Conservation (phyloP, 2,329 filamentous ascomycete species). For the Xylariales sp. region DNA sequence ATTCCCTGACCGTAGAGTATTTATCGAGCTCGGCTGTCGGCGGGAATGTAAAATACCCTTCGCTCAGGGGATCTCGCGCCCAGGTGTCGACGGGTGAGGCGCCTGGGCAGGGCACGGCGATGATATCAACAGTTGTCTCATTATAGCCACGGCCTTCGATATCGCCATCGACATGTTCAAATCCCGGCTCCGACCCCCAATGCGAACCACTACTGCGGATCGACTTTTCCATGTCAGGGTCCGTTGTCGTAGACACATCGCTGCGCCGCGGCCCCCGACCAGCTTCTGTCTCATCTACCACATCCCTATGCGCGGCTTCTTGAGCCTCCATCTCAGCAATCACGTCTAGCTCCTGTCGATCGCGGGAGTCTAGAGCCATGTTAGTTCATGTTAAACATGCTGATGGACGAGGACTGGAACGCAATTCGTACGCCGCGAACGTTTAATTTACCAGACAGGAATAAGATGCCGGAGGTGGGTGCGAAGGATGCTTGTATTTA, state of each 20-base stretch:
- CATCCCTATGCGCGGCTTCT: slow-evolving; percentile 2
- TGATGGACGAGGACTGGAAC: neutral
- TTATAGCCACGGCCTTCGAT: slow-evolving; percentile 59
- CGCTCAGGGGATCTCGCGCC: slow-evolving; percentile 61
- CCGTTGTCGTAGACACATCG: slow-evolving; percentile 27
- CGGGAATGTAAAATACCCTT: slow-evolving; percentile 59
- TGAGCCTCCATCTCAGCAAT: slow-evolving; percentile 29
- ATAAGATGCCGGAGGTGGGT: neutral
- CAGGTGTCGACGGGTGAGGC: slow-evolving; percentile 65
- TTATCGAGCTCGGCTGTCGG: slow-evolving; percentile 39
- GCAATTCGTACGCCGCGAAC: neutral
- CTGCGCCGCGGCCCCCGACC: slow-evolving; percentile 25
- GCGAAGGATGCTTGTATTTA: neutral
- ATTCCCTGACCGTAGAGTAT: slow-evolving; percentile 48
- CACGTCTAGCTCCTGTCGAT: slow-evolving; percentile 5
- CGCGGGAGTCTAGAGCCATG: slow-evolving; percentile 12
- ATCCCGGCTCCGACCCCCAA: slow-evolving; percentile 53
- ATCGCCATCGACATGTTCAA: slow-evolving; percentile 58
- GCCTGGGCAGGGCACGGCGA: slow-evolving; percentile 66
- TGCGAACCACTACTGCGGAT: slow-evolving; percentile 46
- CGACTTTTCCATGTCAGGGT: slow-evolving; percentile 39
- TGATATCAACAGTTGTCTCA: slow-evolving; percentile 64
- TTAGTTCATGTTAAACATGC: slow-evolving; percentile 13
- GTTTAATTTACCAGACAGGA: neutral
- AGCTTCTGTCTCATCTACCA: neutral